These are phyloP conservation scores for Anthoceros angustus DNA, from an alignment of 225 moss, liverwort and hornwort species.

Conservation along the genomic window DNA sequence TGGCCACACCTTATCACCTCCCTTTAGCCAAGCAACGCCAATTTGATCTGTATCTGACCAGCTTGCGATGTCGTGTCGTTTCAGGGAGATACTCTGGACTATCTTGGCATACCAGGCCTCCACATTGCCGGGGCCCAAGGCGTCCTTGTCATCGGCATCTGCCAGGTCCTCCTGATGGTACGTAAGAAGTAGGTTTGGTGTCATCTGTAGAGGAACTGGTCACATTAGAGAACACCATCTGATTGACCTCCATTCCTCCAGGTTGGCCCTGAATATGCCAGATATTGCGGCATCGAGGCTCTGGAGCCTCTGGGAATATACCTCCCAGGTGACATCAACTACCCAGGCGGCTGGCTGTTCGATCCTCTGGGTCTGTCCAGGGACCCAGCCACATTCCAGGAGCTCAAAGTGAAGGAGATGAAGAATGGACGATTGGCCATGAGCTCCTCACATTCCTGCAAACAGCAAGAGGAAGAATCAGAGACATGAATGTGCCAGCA, in stretches of 20 bases:
- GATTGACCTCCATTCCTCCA: conserved; percentile 6
- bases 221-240: neutral
- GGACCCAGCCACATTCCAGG: conserved; percentile 51
- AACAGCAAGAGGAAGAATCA: neutral
- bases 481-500: no score
- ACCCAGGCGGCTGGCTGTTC: conserved; percentile 69
- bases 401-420: conserved; percentile 90
- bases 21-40: neutral
- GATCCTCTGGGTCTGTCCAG: conserved; percentile 71
- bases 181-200: neutral
- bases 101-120: conserved; percentile 80
- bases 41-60: no score
- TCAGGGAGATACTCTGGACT: conserved; percentile 90
- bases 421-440: conserved; percentile 94
- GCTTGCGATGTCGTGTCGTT: neutral
- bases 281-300: conserved; percentile 84
- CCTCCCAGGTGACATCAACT: conserved; percentile 76
- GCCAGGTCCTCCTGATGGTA: conserved; percentile 95
- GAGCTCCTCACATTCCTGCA: conserved; percentile 97
- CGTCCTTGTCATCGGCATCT: conserved; percentile 71
- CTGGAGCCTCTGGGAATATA: conserved; percentile 84
- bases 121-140: conserved; percentile 95
- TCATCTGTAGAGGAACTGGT: neutral
- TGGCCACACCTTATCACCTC: neutral
- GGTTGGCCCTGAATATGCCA: conserved; percentile 88